Evolutionary conservation across 1,284 basidiomycete species (phyloP), one percentile per base, ranked within the genome.

Genomic region (Coriolopsis trogii): DNA sequence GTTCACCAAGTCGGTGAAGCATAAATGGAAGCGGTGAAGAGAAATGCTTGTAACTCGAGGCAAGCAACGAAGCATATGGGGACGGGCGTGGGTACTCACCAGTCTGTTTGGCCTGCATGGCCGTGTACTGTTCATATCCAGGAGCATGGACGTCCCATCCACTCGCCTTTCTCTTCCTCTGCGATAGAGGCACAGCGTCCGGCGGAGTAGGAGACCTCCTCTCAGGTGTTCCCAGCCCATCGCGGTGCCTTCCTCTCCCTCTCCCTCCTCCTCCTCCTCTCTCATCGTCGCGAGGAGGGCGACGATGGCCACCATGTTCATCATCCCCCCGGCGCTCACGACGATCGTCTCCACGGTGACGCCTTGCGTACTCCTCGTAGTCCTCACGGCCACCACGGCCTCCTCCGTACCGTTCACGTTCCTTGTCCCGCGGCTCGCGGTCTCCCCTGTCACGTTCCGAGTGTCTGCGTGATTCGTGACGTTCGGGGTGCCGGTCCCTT

Each of bases 61-160:
- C 34, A 41, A 39, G 21, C 7, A 20, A 4, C n/a, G 33, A 40
- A 46, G 20, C n/a, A 42, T 26, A 25, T 16, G 7, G 31, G 6
- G 23, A 25, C n/a, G 13, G 39, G 44, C 40, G 20, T 30, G 8
- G 34, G 18, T 24, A 50, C 81, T 59, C 63, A 93, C 93, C 95
- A 47, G 95, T 98, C 72, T 95, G 91, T 72, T 99, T 99, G 21
- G 96, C 96, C 67, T 98, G 93, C 77, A 95, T 82, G 13, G 95
- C 94, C 3, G 88, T 89, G 63, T 98, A 93, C 62, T 92, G 90
- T 66, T 98, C 95, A 62, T 97, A 99, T 18, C 95, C 95, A 12
- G 91, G 90, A 10, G 96, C 93, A 68, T 92, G 88, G 23, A 97
- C 89, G 71, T 99, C 94, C 96, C 97, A 99, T 1, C 92, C 91